Percentiles rank a stretch among this genome's conserved stretches.
phyloP scores from a whole-genome alignment of 2,329 filamentous ascomycete genomes.

The Atkinsonella texensis region DNA sequence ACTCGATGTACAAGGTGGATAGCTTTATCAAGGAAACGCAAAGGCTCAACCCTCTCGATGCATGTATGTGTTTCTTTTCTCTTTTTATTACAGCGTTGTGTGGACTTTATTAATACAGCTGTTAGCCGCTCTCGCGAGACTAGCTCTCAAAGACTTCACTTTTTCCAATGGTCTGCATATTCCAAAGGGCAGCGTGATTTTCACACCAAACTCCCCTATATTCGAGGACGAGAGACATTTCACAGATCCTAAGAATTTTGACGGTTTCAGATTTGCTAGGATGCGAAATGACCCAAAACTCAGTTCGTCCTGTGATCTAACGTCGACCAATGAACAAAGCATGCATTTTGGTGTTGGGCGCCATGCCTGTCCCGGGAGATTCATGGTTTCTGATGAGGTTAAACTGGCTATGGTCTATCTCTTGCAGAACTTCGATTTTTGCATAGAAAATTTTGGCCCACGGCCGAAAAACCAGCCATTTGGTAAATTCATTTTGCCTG shows the following conservation, averaged over 20 bases:
- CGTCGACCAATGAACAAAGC: conserved; percentile 7
- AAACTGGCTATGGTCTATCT: conserved; percentile 8
- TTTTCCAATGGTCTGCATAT: conserved; percentile 9
- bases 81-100: background rate
- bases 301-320: conserved; percentile 2
- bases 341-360: conserved; percentile 10
- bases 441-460: conserved; percentile 6
- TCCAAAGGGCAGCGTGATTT: conserved; percentile 7
- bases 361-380: conserved; percentile 9
- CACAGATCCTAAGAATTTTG: conserved; percentile 4
- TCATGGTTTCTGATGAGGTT: conserved; percentile 9
- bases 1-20: conserved; percentile 9
- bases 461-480: conserved; percentile 7
- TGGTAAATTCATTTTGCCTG: conserved; percentile 8
- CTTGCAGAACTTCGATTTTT: conserved; percentile 8
- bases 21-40: conserved; percentile 12
- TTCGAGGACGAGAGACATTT: conserved; percentile 8
- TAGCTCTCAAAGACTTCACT: conserved; percentile 8
- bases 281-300: conserved; percentile 7
- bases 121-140: conserved; percentile 7
- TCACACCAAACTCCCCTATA: conserved; percentile 8
- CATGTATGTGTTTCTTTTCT: conserved; percentile 2
- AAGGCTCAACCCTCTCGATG: conserved; percentile 8
- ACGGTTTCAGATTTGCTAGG: conserved; percentile 8
- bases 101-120: background rate